A percentile compares a stretch with the other conserved stretches of the same genome.
Evolutionary conservation across 192 early-diverging fungal species (phyloP).

Genomic region (Rhizoclosmatium globosum): DNA sequence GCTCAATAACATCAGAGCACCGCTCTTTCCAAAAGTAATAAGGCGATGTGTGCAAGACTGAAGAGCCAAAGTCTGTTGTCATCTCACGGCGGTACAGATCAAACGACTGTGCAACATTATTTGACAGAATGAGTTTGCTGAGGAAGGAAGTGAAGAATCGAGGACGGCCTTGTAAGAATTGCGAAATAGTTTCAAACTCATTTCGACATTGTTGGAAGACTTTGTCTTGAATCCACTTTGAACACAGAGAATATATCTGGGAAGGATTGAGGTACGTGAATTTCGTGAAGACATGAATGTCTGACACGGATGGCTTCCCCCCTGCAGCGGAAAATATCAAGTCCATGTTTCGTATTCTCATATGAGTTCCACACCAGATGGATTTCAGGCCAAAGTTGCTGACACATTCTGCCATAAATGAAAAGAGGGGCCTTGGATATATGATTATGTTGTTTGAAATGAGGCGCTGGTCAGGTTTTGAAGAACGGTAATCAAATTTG

Average conservation of each 20-base stretch:
- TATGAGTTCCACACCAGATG: conserved; percentile 40
- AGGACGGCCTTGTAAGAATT: conserved; percentile 18
- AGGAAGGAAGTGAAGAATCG: conserved; percentile 16
- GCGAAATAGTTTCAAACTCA: neutral
- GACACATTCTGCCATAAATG: conserved; percentile 19
- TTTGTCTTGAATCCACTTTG: conserved; percentile 1
- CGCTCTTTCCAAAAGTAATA: conserved; percentile 12
- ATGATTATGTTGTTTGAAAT: conserved; percentile 15
- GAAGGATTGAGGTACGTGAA: conserved; percentile 22
- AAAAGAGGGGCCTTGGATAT: conserved; percentile 33
- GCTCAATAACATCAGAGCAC: neutral
- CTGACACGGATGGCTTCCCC: neutral
- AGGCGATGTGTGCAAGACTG: neutral
- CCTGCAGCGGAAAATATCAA: conserved; percentile 28
- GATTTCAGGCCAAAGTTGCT: conserved; percentile 1
- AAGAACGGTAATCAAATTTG: conserved; percentile 20
- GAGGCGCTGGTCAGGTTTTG: conserved; percentile 2
- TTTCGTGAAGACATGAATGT: conserved; percentile 9
- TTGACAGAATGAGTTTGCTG: neutral
- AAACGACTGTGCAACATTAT: neutral
- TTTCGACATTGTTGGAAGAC: neutral
- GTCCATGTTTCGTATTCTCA: conserved; percentile 33
- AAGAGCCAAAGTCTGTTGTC: conserved; percentile 4
- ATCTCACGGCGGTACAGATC: neutral
- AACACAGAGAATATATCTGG: neutral